Conservation (phyloP, 2,329 filamentous ascomycete genomes). For the Incumbomyces lentus region DNA sequence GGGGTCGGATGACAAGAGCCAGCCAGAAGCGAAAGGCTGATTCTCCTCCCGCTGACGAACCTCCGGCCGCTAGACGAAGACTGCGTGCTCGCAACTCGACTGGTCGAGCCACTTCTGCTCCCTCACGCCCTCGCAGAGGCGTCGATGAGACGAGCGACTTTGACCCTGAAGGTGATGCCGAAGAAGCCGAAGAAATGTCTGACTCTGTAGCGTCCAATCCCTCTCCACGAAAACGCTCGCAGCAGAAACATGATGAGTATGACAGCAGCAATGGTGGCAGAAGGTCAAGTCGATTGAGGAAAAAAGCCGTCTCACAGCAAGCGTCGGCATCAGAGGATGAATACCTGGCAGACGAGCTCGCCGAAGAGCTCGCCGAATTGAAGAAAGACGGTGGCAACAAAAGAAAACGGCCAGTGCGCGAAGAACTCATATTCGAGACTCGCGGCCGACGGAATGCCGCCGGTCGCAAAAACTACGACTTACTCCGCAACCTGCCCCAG, state of each 20-base stretch:
- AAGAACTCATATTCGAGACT: conserved; percentile 24
- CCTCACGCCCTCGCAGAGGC: conserved; percentile 35
- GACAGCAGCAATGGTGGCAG: conserved; percentile 36
- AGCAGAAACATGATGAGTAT: conserved; percentile 36
- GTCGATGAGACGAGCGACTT: conserved; percentile 53
- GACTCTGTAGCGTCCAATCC: conserved; percentile 39
- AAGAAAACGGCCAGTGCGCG: conserved; percentile 24
- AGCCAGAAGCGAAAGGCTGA: conserved; percentile 24
- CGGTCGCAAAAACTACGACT: conserved; percentile 18
- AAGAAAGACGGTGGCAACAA: conserved; percentile 33
- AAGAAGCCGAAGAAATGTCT: conserved; percentile 45
- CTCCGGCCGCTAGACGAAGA: conserved; percentile 21
- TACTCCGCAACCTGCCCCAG: conserved; percentile 33
- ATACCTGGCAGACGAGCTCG: conserved; percentile 43
- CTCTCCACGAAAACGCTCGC: conserved; percentile 32
- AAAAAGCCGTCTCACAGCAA: conserved; percentile 36
- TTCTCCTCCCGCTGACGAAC: conserved; percentile 25
- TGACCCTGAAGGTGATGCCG: conserved; percentile 48
- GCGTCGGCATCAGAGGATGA: conserved; percentile 38
- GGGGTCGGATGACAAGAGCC: conserved; percentile 31
- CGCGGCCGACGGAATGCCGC: conserved; percentile 15
- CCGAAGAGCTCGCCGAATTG: conserved; percentile 47
- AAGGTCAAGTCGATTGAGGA: conserved; percentile 42
- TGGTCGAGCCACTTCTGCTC: conserved; percentile 28
- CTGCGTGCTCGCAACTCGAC: conserved; percentile 27